Evolutionary conservation across 2,329 filamentous ascomycete species (phyloP), one percentile per base, ranked within the genome.

Genomic region (Sporothrix mexicana): DNA sequence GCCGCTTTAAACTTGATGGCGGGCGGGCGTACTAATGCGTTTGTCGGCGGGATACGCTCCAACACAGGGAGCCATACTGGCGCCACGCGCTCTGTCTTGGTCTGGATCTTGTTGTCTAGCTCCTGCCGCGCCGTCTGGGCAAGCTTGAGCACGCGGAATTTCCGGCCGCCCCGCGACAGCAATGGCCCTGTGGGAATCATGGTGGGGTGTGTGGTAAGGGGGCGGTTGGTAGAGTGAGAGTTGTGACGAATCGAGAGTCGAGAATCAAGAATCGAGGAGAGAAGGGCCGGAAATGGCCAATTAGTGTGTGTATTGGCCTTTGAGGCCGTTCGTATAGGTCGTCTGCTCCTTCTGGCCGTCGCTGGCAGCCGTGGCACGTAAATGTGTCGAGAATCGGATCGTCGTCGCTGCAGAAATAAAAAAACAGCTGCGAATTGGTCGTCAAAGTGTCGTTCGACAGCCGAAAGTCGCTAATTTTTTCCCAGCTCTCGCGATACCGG

Each of bases 21-120:
- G 71, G 87, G 80, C 6, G 85, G 84, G 72, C 90, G 85, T 36
- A 86, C 86, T 74, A 89, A 79, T 55, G 86, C 85, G 80, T 91
- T 88, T 76, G 87, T 80, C 3, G 90, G 90, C 49, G 89, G 88
- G 51, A 88, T 85, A 13, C 81, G 79, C 76, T 84, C 82, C 76
- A 90, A 79, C 43, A 85, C 84, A 10, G 83, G 79, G 74, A 85
- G 85, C 88, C 88, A 90, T 70, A 84, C 73, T 51, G 84, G 82
- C 49, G 80, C 71, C 75, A 81, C 79, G 73, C 77, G 79, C 77
- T 74, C 61, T 3, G 49, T 80, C 76, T 7, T 9, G 13, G n/a
- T 3, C 51, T 4, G 6, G 69, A 80, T 79, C 68, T 79, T 78
- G 74, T 81, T 80, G 68, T 82, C 71, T 41, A 85, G 75, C 51